These are phyloP conservation scores for Endoconidiophora polonica DNA, from an alignment of 2,329 filamentous ascomycete species.

Conservation along the genomic window DNA sequence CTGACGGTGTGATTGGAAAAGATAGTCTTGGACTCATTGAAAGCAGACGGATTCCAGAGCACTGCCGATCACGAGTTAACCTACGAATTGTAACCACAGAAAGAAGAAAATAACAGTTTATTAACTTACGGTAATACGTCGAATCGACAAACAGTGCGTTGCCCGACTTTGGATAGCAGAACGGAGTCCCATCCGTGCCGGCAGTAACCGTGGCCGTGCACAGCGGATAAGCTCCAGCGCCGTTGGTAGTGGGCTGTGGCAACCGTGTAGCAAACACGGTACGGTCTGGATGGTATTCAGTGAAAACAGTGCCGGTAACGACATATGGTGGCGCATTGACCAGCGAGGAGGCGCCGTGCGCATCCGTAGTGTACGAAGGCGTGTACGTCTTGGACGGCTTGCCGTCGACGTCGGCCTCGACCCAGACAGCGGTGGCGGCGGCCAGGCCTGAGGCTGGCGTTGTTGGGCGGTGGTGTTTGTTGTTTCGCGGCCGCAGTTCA, in stretches of 20 bases:
- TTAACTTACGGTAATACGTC: conserved; percentile 34
- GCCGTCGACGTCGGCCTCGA: conserved; percentile 32
- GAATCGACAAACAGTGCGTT: conserved; percentile 27
- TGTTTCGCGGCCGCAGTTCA: neutral
- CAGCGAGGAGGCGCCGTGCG: conserved; percentile 24
- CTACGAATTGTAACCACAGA: neutral
- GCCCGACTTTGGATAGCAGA: conserved; percentile 31
- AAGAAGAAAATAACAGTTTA: neutral
- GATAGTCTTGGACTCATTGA: conserved; percentile 25
- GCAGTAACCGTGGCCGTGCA: conserved; percentile 28
- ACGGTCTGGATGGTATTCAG: conserved; percentile 21
- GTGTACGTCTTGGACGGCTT: conserved; percentile 30
- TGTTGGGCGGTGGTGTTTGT: neutral
- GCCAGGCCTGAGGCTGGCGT: conserved; percentile 14
- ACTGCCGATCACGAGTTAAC: conserved; percentile 22
- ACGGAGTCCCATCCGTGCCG: conserved; percentile 31
- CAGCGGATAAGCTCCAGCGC: conserved; percentile 29
- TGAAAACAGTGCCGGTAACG: conserved; percentile 28
- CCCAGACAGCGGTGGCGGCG: conserved; percentile 31
- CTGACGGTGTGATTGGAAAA: conserved; percentile 16
- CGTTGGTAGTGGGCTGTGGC: conserved; percentile 27
- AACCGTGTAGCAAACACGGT: conserved; percentile 29
- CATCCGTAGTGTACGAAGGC: conserved; percentile 29
- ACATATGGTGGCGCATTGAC: conserved; percentile 28
- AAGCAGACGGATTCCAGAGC: conserved; percentile 39